Evolutionary conservation across 129 eudicot species (phyloP).

Genomic region (Calendula officinalis): DNA sequence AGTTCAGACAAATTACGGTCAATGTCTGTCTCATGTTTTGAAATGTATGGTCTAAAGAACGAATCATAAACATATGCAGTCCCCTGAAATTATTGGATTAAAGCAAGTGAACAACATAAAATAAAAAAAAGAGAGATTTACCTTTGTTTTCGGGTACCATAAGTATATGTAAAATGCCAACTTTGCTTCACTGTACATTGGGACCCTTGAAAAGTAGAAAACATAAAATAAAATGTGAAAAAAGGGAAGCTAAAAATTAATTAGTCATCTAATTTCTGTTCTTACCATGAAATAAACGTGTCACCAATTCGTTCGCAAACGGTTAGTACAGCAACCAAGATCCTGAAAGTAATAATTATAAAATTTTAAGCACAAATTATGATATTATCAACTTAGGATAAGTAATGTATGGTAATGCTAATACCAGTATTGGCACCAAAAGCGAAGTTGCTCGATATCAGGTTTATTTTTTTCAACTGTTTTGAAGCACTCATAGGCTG

Average conservation of each 20-base stretch:
- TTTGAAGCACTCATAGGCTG: slow-evolving; percentile 91
- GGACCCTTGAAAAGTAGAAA: slow-evolving; percentile 61
- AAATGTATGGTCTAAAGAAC: slow-evolving; percentile 74
- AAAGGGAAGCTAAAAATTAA: slow-evolving; percentile 2
- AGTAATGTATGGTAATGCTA: background rate
- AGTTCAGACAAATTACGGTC: slow-evolving; percentile 78
- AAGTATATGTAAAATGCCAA: slow-evolving; percentile 79
- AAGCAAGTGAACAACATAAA: slow-evolving; percentile 4
- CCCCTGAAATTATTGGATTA: slow-evolving; percentile 57
- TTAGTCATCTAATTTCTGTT: background rate
- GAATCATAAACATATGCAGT: slow-evolving; percentile 83
- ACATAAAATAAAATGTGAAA: slow-evolving; percentile 9
- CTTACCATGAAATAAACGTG: slow-evolving; percentile 82
- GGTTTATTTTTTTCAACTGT: slow-evolving; percentile 82
- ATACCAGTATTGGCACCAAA: slow-evolving; percentile 99
- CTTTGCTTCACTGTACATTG: slow-evolving; percentile 96
- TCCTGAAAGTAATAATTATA: slow-evolving; percentile 52
- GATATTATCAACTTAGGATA: background rate
- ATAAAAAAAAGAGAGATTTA: slow-evolving; percentile 15
- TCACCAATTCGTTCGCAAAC: slow-evolving; percentile 81
- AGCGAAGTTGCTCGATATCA: slow-evolving; percentile 78
- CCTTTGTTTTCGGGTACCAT: slow-evolving; percentile 95
- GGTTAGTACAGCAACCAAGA: slow-evolving; percentile 78
- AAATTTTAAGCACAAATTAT: slow-evolving; percentile 7
- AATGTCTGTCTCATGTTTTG: slow-evolving; percentile 84